Conservation (phyloP, 345 rosid species). For the Excoecaria cochinchinensis region DNA sequence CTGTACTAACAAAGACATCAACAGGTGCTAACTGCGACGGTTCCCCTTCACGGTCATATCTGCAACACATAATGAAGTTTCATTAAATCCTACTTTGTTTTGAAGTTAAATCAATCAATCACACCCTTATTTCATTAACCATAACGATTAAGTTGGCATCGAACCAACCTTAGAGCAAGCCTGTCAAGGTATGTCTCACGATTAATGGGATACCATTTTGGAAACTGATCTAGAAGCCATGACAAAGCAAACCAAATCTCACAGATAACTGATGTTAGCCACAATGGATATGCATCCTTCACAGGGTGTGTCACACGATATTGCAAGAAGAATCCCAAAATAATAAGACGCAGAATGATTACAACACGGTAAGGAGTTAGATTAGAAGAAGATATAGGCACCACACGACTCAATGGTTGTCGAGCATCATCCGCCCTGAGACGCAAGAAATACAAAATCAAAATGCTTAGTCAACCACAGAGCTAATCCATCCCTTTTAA, state of each 20-base stretch:
- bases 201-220: constrained; percentile 94
- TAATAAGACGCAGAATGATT: constrained; percentile 89
- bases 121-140: neutral
- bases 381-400: constrained; percentile 79
- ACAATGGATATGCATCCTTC: constrained; percentile 85
- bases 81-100: neutral
- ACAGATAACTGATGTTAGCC: constrained; percentile 95
- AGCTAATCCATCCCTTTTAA: constrained; percentile 1
- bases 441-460: constrained; percentile 14
- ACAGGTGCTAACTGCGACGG: constrained; percentile 94
- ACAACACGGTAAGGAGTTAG: constrained; percentile 82
- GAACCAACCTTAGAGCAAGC: constrained; percentile 76
- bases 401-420: constrained; percentile 88
- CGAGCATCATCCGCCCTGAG: constrained; percentile 93
- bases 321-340: constrained; percentile 96
- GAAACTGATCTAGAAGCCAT: constrained; percentile 99
- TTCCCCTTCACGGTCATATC: constrained; percentile 97
- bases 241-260: constrained; percentile 99
- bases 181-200: constrained; percentile 98
- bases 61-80: constrained; percentile 28
- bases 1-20: constrained; percentile 98
- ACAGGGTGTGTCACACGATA: constrained; percentile 97
- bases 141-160: neutral
- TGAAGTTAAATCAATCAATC: neutral
- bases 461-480: neutral